Evolutionary conservation across 2,329 filamentous ascomycete species (phyloP), one percentile per base, ranked within the genome.

Genomic region (Fusarium brevicatenulatum): DNA sequence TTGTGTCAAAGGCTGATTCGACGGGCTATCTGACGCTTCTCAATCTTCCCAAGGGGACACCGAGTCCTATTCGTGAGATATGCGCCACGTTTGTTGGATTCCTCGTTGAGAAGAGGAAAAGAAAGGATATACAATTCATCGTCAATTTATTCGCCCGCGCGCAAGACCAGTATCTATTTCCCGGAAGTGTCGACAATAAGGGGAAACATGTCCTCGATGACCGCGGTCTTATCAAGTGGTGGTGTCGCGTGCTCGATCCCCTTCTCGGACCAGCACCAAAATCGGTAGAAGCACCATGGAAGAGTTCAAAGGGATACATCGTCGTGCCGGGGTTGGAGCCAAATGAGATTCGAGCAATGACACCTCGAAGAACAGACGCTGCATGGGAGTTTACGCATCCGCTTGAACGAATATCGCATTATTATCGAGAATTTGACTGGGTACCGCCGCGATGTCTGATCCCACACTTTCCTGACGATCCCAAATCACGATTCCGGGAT

Each of bases 1-100:
- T 99, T 80, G 92, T 99, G 30, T 95, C 95, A 71, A 99, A 99
- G 82, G 96, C 96, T 54, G 96, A 99, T 83, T 98, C 96, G 15
- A 98, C 95, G 0, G 96, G 97, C 30, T 97, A 94, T 79, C 84
- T 98, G 15, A 86, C 91, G 73, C 85, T 92, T 4, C 84, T 95
- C 40, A 84, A 88, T 23, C 84, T 93, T 0, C 88, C 91, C 21
- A 88, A 85, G 74, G 86, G 88, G n/a, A 85, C 87, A 0, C 85
- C 89, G 1, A 96, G 93, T 7, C 94, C 94, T 0, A 88, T 97
- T 55, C 90, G 93, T 70, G 86, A 90, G 37, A 88, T 97, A 49
- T 92, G 91, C 53, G 90, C 91, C 9, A 89, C 91, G 1, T 97
- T 98, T 74, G 81, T 99, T 28, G 86, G 89, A 16, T 93, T 93